Base-by-base conservation (phyloP, 176 grass and related monocot species). In the Eleusine coracana region DNA sequence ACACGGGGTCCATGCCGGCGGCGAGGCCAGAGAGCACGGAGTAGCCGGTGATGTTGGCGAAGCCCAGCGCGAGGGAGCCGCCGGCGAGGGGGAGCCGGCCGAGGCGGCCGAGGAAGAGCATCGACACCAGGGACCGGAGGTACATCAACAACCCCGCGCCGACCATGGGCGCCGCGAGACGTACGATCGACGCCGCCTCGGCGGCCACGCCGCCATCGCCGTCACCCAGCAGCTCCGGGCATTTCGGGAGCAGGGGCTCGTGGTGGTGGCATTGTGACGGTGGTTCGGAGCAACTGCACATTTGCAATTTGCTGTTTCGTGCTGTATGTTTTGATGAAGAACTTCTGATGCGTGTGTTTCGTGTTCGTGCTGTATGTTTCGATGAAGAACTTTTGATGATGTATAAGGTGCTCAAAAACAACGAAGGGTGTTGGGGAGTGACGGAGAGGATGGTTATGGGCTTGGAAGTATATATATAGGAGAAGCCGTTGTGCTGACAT, bases 31-130 rank as follows among this genome's bases (percentile, higher is more conserved):
- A 94, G 48, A 97, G 92, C 41, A 97, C 92, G 40, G 95, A 97
- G 84, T 94, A 97, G 16, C 95, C 95, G 23, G 92, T 94, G 78
- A 97, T 94, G 88, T 97, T 97, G 56, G 92, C 95, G 82, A 97
- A 94, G 42, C 92, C 92, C 28, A 97, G 88, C 54, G 95, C 92
- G 36, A 97, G 88, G 25, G 95, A 90, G 55, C 95, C 95, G 42
- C 92, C 95, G 52, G 95, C 95, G 70, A 97, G 87, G 0, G 91
- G 85, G 23, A 94, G 83, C 79, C 76, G 74, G 15, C 94, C 94
- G 28, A 97, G 87, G 27, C 87, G 85, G 25, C 94, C 94, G 20
- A 97, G 91, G 82, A 94, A 97, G 2, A 97, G 68, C 94, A 97
- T 97, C 1, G 94, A 97, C 21, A 97, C 83, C n/a, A 97, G 73